phyloP scores from a whole-genome alignment of 768 basidiomycete genomes.

The Serendipita sp. region DNA sequence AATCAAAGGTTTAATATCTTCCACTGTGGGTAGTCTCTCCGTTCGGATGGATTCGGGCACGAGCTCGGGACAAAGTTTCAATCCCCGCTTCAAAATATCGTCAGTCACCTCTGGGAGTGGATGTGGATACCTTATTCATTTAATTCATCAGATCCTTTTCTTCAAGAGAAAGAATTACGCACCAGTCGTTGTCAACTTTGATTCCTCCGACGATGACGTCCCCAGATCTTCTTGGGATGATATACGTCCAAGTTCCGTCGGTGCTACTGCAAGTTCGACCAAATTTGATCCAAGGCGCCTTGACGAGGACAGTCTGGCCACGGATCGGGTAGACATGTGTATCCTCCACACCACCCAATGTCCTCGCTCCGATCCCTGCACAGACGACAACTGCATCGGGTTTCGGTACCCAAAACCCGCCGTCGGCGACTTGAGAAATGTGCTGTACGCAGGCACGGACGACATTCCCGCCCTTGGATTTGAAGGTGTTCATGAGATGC shows the following conservation, averaged over 20 bases:
- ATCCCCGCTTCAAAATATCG: conserved; percentile 38
- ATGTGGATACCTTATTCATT: not conserved
- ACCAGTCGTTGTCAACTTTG: conserved; percentile 47
- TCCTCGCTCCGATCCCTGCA: conserved; percentile 44
- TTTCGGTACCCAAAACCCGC: conserved; percentile 24
- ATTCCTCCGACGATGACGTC: conserved; percentile 52
- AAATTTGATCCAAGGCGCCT: conserved; percentile 37
- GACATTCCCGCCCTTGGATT: conserved; percentile 42
- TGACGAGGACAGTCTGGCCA: conserved; percentile 24
- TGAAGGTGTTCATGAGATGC: conserved; percentile 46
- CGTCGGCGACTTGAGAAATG: conserved; percentile 52
- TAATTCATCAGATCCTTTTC: not conserved
- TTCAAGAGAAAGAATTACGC: conserved; percentile 7
- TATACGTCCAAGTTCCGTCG: conserved; percentile 37
- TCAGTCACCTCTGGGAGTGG: conserved; percentile 33
- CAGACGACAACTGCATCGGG: conserved; percentile 51
- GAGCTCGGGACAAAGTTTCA: conserved; percentile 22
- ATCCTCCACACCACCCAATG: conserved; percentile 38
- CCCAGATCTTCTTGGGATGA: conserved; percentile 47
- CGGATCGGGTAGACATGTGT: conserved; percentile 17
- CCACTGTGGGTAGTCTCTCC: conserved; percentile 19
- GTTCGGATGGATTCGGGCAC: conserved; percentile 12
- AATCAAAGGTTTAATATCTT: conserved; percentile 25
- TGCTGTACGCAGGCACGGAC: conserved; percentile 50
- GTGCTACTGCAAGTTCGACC: conserved; percentile 33